Conservation (phyloP, 148 eudicot genomes). For the Tetragonia tetragonoides region DNA sequence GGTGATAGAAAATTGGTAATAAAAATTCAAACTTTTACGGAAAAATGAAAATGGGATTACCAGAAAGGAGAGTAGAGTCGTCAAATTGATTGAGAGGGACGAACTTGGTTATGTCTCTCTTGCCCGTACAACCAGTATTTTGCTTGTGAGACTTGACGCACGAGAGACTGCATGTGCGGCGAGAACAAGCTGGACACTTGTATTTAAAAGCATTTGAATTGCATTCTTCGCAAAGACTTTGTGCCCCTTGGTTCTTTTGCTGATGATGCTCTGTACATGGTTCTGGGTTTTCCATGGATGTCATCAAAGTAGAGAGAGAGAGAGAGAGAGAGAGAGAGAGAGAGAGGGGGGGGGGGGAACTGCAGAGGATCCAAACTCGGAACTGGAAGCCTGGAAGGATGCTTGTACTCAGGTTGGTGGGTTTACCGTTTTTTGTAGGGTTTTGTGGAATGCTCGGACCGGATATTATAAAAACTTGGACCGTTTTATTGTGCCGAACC, state of each 20-base stretch:
- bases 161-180: constrained; percentile 68
- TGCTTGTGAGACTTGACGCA: constrained; percentile 88
- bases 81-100: constrained; percentile 70
- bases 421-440: background rate
- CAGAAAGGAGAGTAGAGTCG: constrained; percentile 73
- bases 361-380: too few relatives aligned
- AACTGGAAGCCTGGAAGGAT: background rate
- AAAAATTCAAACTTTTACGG: background rate
- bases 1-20: too few relatives aligned
- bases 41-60: constrained; percentile 25
- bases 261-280: background rate
- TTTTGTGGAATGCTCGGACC: too few relatives aligned
- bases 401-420: background rate
- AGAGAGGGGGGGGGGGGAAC: background rate
- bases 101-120: constrained; percentile 51
- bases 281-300: constrained; percentile 15
- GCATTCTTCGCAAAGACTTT: constrained; percentile 70
- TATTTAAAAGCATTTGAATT: constrained; percentile 59
- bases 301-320: background rate
- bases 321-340: background rate
- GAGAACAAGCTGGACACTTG: constrained; percentile 82
- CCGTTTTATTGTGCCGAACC: too few relatives aligned
- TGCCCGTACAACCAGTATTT: constrained; percentile 59
- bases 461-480: too few relatives aligned
- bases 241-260: background rate